These are phyloP conservation scores for Grifola frondosa DNA, from an alignment of 1,284 basidiomycete genomes.

Conservation along the genomic window DNA sequence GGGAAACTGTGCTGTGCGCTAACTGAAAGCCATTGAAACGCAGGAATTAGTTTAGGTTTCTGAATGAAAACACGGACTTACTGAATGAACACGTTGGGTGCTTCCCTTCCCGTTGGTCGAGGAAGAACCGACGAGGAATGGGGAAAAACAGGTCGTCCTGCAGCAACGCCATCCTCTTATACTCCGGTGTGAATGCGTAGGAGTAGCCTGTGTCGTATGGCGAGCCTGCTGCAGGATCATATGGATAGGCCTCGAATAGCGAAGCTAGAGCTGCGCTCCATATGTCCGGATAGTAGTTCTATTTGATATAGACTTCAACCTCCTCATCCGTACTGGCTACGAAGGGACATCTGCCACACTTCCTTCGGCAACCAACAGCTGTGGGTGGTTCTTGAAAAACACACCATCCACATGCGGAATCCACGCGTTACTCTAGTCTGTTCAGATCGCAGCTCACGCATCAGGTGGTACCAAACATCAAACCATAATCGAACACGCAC, in stretches of 20 bases:
- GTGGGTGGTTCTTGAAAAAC: slow-evolving; percentile 26
- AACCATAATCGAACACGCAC: not conserved
- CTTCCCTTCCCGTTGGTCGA: slow-evolving; percentile 34
- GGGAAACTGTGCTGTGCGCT: slow-evolving; percentile 35
- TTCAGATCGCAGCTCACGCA: not conserved
- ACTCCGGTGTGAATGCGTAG: slow-evolving; percentile 18
- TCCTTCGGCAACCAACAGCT: slow-evolving; percentile 19
- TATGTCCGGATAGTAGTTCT: slow-evolving; percentile 11
- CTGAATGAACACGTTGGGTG: slow-evolving; percentile 47
- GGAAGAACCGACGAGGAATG: slow-evolving; percentile 33
- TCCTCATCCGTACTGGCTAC: slow-evolving; percentile 4
- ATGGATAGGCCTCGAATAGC: slow-evolving; percentile 22
- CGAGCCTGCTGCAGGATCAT: slow-evolving; percentile 13
- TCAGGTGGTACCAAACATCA: not conserved
- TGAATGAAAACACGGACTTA: too few relatives aligned
- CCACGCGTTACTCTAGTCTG: slow-evolving; percentile 26
- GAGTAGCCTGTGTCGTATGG: slow-evolving; percentile 26
- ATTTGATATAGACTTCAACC: slow-evolving; percentile 1
- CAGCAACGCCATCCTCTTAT: slow-evolving; percentile 28
- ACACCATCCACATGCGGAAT: slow-evolving; percentile 35
- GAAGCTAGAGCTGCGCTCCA: slow-evolving; percentile 6
- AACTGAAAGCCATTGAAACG: slow-evolving; percentile 26
- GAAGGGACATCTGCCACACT: slow-evolving; percentile 28
- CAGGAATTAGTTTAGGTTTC: too few relatives aligned
- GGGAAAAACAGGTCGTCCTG: slow-evolving; percentile 40